These are phyloP conservation scores for Strigomonas culicis DNA, from an alignment of 208 protist species.

Conservation along the genomic window DNA sequence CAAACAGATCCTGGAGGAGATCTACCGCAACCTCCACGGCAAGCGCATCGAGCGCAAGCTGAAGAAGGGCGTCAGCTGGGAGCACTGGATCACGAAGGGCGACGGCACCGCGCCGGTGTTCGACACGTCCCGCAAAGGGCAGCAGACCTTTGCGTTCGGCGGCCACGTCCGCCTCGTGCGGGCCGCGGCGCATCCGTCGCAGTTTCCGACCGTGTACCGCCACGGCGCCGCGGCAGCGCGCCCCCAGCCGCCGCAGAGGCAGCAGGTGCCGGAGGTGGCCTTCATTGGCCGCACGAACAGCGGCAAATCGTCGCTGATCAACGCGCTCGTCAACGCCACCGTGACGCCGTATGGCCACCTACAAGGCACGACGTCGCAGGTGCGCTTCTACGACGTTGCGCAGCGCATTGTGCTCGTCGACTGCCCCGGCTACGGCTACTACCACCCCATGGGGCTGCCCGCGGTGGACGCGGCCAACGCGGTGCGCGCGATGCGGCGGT, in stretches of 20 bases:
- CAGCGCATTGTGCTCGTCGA: conserved; percentile 71
- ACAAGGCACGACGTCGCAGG: conserved; percentile 72
- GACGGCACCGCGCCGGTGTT: conserved; percentile 87
- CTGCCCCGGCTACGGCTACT: conserved; percentile 86
- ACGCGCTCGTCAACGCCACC: conserved; percentile 81
- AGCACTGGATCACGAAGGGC: conserved; percentile 91
- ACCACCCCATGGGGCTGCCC: conserved; percentile 63
- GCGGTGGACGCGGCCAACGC: conserved; percentile 68
- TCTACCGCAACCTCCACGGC: conserved; percentile 84
- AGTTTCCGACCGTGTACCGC: conserved; percentile 44
- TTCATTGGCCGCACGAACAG: conserved; percentile 84
- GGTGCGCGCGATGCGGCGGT: conserved; percentile 62
- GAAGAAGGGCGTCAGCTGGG: conserved; percentile 80
- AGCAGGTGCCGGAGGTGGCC: conserved; percentile 68
- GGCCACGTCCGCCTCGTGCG: conserved; percentile 47
- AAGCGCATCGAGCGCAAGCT: conserved; percentile 77
- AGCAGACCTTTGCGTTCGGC: conserved; percentile 87
- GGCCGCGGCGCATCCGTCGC: conserved; percentile 48
- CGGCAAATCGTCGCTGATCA: conserved; percentile 87
- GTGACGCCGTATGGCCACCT: conserved; percentile 81
- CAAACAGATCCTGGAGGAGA: conserved; percentile 85
- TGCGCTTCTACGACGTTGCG: conserved; percentile 79
- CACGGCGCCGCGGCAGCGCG: background rate
- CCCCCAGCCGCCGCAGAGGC: conserved; percentile 6
- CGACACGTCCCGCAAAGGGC: conserved; percentile 68